A percentile compares a stretch with the other conserved stretches of the same genome.
These are phyloP conservation scores for Colletotrichum incanum DNA, from an alignment of 2,329 filamentous ascomycete genomes.

Conservation along the genomic window DNA sequence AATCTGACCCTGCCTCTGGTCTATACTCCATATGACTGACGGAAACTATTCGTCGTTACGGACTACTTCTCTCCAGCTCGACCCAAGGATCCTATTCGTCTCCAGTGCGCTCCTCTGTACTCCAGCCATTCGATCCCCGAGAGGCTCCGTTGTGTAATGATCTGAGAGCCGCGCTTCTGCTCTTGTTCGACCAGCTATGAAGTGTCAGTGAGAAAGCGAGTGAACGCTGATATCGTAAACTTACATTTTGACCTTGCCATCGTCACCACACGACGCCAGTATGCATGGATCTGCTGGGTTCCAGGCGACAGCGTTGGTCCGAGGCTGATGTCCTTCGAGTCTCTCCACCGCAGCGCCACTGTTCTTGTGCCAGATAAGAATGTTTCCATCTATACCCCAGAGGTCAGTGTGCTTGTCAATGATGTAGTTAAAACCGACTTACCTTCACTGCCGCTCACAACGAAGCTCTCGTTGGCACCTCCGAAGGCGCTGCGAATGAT, in stretches of 20 bases:
- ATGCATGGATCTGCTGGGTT: conserved; percentile 86
- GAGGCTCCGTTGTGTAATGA: conserved; percentile 38
- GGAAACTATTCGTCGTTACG: not conserved
- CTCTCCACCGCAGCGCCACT: conserved; percentile 83
- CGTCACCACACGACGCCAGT: conserved; percentile 94
- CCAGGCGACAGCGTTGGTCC: conserved; percentile 92
- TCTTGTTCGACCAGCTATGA: conserved; percentile 49
- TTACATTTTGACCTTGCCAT: conserved; percentile 88
- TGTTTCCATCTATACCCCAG: conserved; percentile 67
- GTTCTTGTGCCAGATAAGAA: conserved; percentile 94
- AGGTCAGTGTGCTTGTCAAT: not conserved
- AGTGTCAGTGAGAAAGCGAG: conserved; percentile 8
- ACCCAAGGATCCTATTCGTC: conserved; percentile 11
- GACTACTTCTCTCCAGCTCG: not conserved
- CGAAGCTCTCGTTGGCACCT: conserved; percentile 92
- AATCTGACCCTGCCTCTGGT: conserved; percentile 24
- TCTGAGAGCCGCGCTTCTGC: conserved; percentile 44
- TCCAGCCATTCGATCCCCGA: conserved; percentile 36
- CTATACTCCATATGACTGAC: not conserved
- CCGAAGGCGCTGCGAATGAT: conserved; percentile 90
- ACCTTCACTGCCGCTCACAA: conserved; percentile 94
- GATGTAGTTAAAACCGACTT: conserved; percentile 48
- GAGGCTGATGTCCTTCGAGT: conserved; percentile 80
- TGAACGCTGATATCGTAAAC: conserved; percentile 51
- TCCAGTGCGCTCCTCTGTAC: conserved; percentile 23